Evolutionary conservation across 768 basidiomycete species (phyloP).

Genomic region (Suillus lakei): DNA sequence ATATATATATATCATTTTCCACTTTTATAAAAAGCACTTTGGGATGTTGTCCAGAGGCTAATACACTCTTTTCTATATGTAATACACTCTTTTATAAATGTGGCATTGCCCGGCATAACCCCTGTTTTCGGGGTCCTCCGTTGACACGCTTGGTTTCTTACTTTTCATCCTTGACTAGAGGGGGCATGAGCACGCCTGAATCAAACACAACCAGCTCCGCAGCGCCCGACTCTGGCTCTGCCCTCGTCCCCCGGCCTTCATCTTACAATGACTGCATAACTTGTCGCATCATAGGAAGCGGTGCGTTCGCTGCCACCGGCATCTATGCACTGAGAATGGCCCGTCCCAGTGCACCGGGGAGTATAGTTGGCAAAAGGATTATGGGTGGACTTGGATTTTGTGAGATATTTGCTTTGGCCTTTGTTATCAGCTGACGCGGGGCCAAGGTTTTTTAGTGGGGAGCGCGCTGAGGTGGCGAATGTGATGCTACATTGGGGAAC

Average conservation of each 20-base stretch:
- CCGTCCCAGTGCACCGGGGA: slow-evolving; percentile 65
- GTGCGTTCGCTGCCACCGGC: slow-evolving; percentile 64
- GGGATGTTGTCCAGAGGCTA: background rate
- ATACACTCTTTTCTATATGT: background rate
- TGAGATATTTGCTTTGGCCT: slow-evolving; percentile 33
- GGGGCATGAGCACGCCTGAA: background rate
- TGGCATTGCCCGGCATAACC: too few relatives aligned
- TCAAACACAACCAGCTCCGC: background rate
- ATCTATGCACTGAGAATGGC: slow-evolving; percentile 71
- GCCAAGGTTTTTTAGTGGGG: slow-evolving; percentile 32
- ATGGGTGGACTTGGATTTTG: slow-evolving; percentile 68
- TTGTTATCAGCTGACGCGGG: slow-evolving; percentile 16
- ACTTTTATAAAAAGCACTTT: background rate
- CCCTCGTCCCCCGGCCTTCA: background rate
- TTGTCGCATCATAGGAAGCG: slow-evolving; percentile 71
- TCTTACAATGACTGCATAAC: slow-evolving; percentile 61
- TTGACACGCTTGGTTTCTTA: background rate
- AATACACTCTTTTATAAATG: background rate
- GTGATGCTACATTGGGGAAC: background rate
- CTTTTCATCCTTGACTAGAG: background rate
- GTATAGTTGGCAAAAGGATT: slow-evolving; percentile 60
- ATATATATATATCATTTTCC: background rate
- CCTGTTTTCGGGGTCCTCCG: background rate
- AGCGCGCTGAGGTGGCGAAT: slow-evolving; percentile 36
- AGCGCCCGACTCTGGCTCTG: background rate